Evolutionary conservation across 306 rosid genomes (phyloP).

Genomic region (Sicyos edulis): DNA sequence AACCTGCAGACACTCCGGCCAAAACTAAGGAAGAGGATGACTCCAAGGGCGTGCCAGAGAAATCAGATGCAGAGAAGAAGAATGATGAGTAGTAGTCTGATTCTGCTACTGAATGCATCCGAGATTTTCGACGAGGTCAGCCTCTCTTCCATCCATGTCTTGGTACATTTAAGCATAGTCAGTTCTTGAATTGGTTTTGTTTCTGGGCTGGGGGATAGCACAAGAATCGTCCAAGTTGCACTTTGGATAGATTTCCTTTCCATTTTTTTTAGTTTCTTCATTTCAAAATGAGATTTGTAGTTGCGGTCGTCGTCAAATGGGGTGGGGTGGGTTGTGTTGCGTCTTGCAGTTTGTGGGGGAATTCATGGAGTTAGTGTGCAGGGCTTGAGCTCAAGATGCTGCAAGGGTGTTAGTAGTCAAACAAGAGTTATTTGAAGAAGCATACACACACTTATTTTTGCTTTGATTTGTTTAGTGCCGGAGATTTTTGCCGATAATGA

Average conservation of each 20-base stretch:
- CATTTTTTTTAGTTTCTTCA: not conserved
- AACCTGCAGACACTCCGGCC: constrained; percentile 29
- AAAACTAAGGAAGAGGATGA: constrained; percentile 23
- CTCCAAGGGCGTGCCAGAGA: constrained; percentile 23
- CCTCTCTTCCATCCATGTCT: constrained; percentile 17
- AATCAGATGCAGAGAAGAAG: no score
- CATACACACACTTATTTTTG: not conserved
- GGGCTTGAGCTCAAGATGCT: not conserved
- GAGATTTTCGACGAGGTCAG: not conserved
- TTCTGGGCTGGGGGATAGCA: constrained; percentile 3
- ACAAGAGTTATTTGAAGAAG: not conserved
- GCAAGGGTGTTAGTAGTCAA: constrained; percentile 2
- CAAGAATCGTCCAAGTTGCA: constrained; percentile 11
- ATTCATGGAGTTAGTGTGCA: not conserved
- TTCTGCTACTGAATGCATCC: constrained; percentile 28
- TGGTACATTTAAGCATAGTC: constrained; percentile 11
- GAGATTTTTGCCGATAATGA: constrained; percentile 11
- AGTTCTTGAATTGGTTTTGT: constrained; percentile 10
- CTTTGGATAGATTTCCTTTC: constrained; percentile 10
- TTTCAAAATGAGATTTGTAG: constrained; percentile 6
- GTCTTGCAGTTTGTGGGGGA: constrained; percentile 1
- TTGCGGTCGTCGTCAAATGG: not conserved
- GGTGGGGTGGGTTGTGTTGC: not conserved
- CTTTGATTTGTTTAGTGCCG: not conserved
- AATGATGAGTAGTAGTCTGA: constrained; percentile 40